These are phyloP conservation scores for Amanita polypyramis DNA, from an alignment of 768 basidiomycete species.

Conservation along the genomic window DNA sequence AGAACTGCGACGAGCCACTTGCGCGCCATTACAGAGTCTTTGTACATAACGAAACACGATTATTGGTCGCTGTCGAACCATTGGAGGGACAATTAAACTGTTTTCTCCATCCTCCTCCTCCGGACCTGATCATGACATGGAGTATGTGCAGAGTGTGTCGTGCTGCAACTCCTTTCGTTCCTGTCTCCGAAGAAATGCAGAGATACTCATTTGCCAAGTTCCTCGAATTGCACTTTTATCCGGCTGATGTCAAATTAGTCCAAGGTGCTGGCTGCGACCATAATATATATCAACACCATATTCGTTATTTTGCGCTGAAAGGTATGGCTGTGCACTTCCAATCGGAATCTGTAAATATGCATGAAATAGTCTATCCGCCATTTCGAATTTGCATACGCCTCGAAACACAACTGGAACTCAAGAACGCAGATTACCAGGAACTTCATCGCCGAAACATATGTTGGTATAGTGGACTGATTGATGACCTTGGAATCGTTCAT, in stretches of 20 bases:
- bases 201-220: conserved; percentile 94
- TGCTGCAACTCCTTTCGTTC: conserved; percentile 78
- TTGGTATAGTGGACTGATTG: conserved; percentile 70
- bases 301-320: conserved; percentile 79
- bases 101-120: conserved; percentile 41
- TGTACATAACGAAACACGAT: conserved; percentile 76
- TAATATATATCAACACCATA: conserved; percentile 88
- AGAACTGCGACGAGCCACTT: conserved; percentile 73
- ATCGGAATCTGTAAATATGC: conserved; percentile 69
- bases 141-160: conserved; percentile 75
- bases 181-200: conserved; percentile 85
- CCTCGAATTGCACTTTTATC: conserved; percentile 93
- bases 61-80: conserved; percentile 82
- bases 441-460: conserved; percentile 58
- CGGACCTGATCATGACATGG: conserved; percentile 85
- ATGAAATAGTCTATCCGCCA: conserved; percentile 85
- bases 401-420: conserved; percentile 80
- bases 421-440: conserved; percentile 82
- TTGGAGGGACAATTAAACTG: conserved; percentile 73
- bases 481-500: conserved; percentile 66
- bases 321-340: conserved; percentile 86
- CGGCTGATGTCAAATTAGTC: conserved; percentile 74
- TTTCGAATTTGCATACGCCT: conserved; percentile 78
- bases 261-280: conserved; percentile 87
- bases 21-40: conserved; percentile 84